phyloP scores from a whole-genome alignment of 176 grass and related monocot species.

The Triticum dicoccoides region DNA sequence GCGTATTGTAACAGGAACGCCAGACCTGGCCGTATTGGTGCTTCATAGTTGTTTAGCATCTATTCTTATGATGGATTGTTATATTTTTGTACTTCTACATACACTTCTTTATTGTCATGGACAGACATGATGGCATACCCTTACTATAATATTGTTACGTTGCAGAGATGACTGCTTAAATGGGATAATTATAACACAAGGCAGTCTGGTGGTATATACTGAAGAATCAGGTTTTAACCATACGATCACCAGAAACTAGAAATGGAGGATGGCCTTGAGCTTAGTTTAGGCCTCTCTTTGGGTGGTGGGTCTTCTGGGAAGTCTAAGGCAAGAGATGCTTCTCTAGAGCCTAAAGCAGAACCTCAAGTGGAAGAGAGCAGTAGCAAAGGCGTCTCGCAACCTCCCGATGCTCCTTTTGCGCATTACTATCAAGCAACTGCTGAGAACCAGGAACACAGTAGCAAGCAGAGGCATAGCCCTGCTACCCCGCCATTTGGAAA shows the following conservation, averaged over 20 bases:
- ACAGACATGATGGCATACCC: neutral
- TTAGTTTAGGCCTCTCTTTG: conserved; percentile 87
- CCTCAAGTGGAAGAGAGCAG: conserved; percentile 75
- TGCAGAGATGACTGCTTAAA: conserved; percentile 26
- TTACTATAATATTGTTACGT: conserved; percentile 15
- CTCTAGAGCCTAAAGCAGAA: conserved; percentile 56
- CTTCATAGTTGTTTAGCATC: neutral
- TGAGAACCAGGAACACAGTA: conserved; percentile 56
- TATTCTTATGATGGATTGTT: neutral
- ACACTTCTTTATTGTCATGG: neutral
- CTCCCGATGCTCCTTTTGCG: conserved; percentile 63
- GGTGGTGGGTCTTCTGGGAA: conserved; percentile 61
- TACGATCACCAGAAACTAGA: conserved; percentile 14
- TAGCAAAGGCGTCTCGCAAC: conserved; percentile 45
- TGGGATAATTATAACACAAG: neutral
- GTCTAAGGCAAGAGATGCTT: conserved; percentile 46
- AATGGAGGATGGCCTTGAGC: conserved; percentile 90
- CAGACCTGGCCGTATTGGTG: neutral
- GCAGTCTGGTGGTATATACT: neutral
- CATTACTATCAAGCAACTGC: conserved; percentile 48
- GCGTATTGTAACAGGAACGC: neutral
- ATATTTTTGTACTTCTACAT: neutral
- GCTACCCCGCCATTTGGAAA: conserved; percentile 35
- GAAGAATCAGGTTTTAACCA: conserved; percentile 6
- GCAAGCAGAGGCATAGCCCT: conserved; percentile 55